Percentiles rank a stretch among this genome's conserved stretches.
Conservation (phyloP, 1,284 basidiomycete genomes). For the Agroathelia rolfsii region DNA sequence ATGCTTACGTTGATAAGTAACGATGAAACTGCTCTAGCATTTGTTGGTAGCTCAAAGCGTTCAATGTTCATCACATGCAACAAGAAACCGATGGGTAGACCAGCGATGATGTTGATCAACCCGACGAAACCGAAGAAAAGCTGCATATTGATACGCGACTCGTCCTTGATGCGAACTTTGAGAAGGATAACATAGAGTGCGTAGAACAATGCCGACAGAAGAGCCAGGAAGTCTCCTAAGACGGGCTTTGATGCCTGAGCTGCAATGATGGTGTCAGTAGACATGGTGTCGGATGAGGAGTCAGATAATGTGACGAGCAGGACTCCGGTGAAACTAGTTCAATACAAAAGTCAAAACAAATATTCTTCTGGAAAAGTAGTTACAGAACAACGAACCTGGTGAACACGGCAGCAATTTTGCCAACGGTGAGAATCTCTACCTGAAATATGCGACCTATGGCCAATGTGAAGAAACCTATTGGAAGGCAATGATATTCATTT, state of each 20-base stretch:
- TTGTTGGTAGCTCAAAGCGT: constrained; percentile 64
- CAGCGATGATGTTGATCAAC: constrained; percentile 74
- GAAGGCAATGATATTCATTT: too few relatives aligned
- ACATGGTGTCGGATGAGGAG: constrained; percentile 25
- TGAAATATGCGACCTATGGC: constrained; percentile 75
- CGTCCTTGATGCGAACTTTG: constrained; percentile 78
- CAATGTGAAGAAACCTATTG: constrained; percentile 89
- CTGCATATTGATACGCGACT: constrained; percentile 86
- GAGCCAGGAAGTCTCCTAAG: constrained; percentile 71
- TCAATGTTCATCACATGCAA: constrained; percentile 76
- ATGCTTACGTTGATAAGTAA: constrained; percentile 67
- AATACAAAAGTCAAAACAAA: constrained; percentile 10
- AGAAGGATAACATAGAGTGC: constrained; percentile 88
- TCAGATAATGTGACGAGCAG: constrained; percentile 80
- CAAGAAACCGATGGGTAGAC: constrained; percentile 77
- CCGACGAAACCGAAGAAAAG: constrained; percentile 93
- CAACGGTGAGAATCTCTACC: constrained; percentile 70
- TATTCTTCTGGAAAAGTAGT: constrained; percentile 3
- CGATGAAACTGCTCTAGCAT: constrained; percentile 47
- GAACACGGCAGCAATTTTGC: constrained; percentile 76
- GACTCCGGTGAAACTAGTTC: constrained; percentile 72
- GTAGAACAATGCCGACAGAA: constrained; percentile 81
- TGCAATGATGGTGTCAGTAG: constrained; percentile 8
- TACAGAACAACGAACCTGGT: constrained; percentile 48
- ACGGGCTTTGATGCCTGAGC: constrained; percentile 24